Percentiles rank a stretch among this genome's conserved stretches.
These are phyloP conservation scores for Pharnaceum exiguum DNA, from an alignment of 148 eudicot species.

Conservation along the genomic window DNA sequence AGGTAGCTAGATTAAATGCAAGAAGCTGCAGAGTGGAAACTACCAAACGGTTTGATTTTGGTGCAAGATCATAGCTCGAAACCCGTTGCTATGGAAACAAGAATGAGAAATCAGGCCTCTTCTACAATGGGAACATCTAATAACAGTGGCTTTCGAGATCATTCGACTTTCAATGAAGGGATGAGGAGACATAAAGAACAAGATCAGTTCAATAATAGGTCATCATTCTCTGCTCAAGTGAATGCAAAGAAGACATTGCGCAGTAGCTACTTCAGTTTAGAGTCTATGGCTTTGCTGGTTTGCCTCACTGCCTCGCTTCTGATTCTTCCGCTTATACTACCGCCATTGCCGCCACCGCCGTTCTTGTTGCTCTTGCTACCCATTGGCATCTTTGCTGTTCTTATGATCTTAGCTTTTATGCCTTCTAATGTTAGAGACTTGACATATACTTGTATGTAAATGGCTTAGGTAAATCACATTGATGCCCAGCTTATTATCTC, in stretches of 20 bases:
- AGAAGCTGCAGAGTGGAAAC: conserved; percentile 15
- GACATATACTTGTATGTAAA: conserved; percentile 36
- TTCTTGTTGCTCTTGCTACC: conserved; percentile 74
- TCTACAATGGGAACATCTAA: conserved; percentile 2
- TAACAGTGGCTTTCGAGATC: not conserved
- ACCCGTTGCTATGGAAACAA: conserved; percentile 1
- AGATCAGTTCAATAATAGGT: not conserved
- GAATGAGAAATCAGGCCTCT: conserved; percentile 4
- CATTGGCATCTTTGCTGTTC: conserved; percentile 55
- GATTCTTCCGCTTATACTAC: conserved; percentile 69
- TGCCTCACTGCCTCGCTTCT: conserved; percentile 65
- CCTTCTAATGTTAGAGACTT: conserved; percentile 49
- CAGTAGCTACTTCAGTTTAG: conserved; percentile 50
- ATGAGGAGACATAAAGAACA: not conserved
- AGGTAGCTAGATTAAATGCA: conserved; percentile 14
- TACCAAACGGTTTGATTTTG: not conserved
- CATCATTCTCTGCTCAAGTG: conserved; percentile 2
- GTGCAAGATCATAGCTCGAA: not conserved
- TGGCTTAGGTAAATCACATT: not conserved
- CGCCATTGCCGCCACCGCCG: conserved; percentile 93
- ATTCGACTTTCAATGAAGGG: not conserved
- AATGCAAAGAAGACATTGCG: conserved; percentile 13
- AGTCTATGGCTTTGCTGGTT: conserved; percentile 54
- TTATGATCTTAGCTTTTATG: conserved; percentile 74
- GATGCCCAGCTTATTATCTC: not conserved